Evolutionary conservation across 768 basidiomycete genomes (phyloP).

Genomic region (Boletellus ananas): DNA sequence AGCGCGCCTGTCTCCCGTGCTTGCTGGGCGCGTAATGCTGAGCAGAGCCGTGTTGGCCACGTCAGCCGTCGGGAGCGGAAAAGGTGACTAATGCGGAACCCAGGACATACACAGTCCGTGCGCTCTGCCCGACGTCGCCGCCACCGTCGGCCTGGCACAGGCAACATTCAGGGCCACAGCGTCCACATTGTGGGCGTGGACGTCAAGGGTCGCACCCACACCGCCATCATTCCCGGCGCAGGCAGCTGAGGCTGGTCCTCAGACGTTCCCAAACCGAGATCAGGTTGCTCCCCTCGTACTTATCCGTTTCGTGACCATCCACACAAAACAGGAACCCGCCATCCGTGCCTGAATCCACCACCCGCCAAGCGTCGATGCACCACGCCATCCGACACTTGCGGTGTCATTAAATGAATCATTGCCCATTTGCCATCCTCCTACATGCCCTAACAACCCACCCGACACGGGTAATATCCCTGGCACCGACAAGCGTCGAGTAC

Average conservation of each 20-base stretch:
- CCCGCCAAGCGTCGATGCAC: neutral
- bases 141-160: no score
- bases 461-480: slow-evolving; percentile 13
- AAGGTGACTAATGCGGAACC: neutral
- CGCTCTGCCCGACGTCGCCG: no score
- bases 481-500: slow-evolving; percentile 1
- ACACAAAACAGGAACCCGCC: neutral
- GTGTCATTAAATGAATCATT: slow-evolving; percentile 1
- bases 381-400: neutral
- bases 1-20: neutral
- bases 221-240: no score
- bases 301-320: neutral
- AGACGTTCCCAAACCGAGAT: neutral
- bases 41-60: neutral
- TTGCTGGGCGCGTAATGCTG: slow-evolving; percentile 10
- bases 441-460: slow-evolving; percentile 11
- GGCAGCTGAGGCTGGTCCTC: no score
- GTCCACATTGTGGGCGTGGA: no score
- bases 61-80: neutral
- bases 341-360: slow-evolving; percentile 6
- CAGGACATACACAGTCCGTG: no score
- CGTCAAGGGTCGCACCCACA: no score
- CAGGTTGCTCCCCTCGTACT: no score
- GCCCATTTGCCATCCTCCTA: neutral
- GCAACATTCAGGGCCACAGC: no score